A percentile compares a stretch with the other conserved stretches of the same genome.
These are phyloP conservation scores for Diaporthe helianthi DNA, from an alignment of 2,329 filamentous ascomycete species.

Conservation along the genomic window DNA sequence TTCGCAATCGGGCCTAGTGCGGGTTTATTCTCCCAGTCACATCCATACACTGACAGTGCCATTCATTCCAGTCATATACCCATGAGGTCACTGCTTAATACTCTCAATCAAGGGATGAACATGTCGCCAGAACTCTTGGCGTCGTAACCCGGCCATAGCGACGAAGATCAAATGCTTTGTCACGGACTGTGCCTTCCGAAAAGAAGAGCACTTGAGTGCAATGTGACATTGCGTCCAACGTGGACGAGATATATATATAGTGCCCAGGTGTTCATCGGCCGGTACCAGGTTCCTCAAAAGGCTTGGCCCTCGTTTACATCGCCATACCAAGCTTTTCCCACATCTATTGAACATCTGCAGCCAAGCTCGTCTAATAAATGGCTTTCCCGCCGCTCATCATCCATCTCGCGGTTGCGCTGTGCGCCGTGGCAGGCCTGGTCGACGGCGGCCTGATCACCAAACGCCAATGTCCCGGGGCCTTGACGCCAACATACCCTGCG, in stretches of 20 bases:
- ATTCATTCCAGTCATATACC: slow-evolving; percentile 1
- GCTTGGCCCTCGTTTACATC: not conserved
- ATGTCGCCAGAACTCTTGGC: slow-evolving; percentile 4
- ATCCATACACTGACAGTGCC: slow-evolving; percentile 1
- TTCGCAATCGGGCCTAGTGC: not conserved
- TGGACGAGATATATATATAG: not conserved
- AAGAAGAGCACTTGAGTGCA: not conserved
- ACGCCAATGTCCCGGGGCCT: slow-evolving; percentile 31
- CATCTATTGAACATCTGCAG: not conserved
- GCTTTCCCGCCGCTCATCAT: not conserved
- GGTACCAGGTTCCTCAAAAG: not conserved
- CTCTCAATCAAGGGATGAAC: not conserved
- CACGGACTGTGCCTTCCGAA: slow-evolving; percentile 3
- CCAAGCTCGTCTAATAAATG: not conserved
- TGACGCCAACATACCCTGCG: slow-evolving; percentile 45
- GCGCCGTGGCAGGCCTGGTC: not conserved
- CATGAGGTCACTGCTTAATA: not conserved
- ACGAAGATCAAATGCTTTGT: slow-evolving; percentile 1
- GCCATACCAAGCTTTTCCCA: not conserved
- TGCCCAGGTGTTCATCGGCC: not conserved
- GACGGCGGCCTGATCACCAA: not conserved
- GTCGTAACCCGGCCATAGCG: not conserved
- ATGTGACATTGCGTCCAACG: not conserved
- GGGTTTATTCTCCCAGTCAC: not conserved
- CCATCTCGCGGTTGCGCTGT: not conserved